phyloP scores from a whole-genome alignment of 2,329 filamentous ascomycete species.

The Bipolaris victoriae region DNA sequence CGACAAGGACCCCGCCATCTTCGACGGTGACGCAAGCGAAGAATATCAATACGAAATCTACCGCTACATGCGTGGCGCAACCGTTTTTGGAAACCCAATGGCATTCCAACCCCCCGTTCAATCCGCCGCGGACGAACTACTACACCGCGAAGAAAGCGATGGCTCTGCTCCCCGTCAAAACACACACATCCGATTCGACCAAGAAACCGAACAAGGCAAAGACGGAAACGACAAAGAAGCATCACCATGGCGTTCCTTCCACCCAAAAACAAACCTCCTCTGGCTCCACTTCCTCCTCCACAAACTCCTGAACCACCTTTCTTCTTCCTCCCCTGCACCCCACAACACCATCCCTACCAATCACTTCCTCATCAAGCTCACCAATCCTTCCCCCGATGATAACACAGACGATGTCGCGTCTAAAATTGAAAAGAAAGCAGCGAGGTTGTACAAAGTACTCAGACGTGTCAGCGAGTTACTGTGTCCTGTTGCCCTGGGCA shows the following conservation, averaged over 20 bases:
- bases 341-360: slow-evolving; percentile 7
- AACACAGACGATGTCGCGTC: slow-evolving; percentile 14
- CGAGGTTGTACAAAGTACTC: slow-evolving; percentile 48
- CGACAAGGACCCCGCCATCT: slow-evolving; percentile 52
- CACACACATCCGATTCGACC: slow-evolving; percentile 37
- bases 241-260: slow-evolving; percentile 59
- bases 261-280: slow-evolving; percentile 66
- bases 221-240: too few species aligned
- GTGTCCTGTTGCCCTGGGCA: slow-evolving; percentile 46
- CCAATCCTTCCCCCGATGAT: slow-evolving; percentile 14
- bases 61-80: slow-evolving; percentile 57
- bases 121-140: not conserved
- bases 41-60: slow-evolving; percentile 65
- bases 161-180: slow-evolving; percentile 27
- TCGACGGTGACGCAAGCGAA: slow-evolving; percentile 54
- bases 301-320: slow-evolving; percentile 57
- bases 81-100: slow-evolving; percentile 55
- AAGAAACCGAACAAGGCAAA: not conserved
- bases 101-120: slow-evolving; percentile 14
- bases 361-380: not conserved
- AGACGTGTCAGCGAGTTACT: slow-evolving; percentile 47
- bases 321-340: slow-evolving; percentile 10
- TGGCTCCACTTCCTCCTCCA: slow-evolving; percentile 68
- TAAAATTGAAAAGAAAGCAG: slow-evolving; percentile 44
- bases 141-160: not conserved